Evolutionary conservation across 2,329 filamentous ascomycete genomes (phyloP), one percentile per base, ranked within the genome.

Genomic region (Claviceps citrina): DNA sequence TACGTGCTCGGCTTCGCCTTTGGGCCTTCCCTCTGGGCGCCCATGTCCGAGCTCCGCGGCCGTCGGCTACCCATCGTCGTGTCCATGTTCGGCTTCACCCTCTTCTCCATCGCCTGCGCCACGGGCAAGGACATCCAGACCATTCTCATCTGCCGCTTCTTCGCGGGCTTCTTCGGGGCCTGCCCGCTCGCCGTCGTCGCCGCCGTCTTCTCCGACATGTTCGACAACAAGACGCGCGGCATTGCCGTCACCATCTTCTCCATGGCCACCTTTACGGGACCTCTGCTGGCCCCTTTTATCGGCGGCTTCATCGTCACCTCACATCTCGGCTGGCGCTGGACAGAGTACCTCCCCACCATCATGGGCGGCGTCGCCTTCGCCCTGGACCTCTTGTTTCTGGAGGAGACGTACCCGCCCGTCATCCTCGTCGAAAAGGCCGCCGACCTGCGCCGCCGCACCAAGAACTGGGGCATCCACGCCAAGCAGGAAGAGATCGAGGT

Each of bases 1-100:
- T 84, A 77, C 59, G 77, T 83, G n/a, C 58, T 83, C 7, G 77
- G 77, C 30, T 79, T 84, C 35, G 82, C 78, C 1, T 73, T 80
- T 41, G 81, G 81, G 4, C 81, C 82, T 1, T 71, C 74, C 0
- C 64, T 86, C 18, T 83, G 78, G 65, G 81, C 81, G 2, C 82
- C 82, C 1, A 61, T 86, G 4, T 82, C 77, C 2, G 83, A 89
- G 60, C 64, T 81, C 28, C 73, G 68, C 49, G 83, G 83, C 28
- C 72, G 83, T 22, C 66, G 73, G 26, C 55, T 81, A 18, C 76
- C 77, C 7, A 54, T 81, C 3, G 60, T 78, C 25, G 43, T 77
- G 20, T 57, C 71, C 49, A 76, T 78, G 70, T 76, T 80, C 51
- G 76, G 76, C 28, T 84, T 86, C 54, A 78, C 77, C 43, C 57